Percentiles rank a stretch among this genome's conserved stretches.
Conservation (phyloP, 2,329 filamentous ascomycete species). For the Colletotrichum trifolii region DNA sequence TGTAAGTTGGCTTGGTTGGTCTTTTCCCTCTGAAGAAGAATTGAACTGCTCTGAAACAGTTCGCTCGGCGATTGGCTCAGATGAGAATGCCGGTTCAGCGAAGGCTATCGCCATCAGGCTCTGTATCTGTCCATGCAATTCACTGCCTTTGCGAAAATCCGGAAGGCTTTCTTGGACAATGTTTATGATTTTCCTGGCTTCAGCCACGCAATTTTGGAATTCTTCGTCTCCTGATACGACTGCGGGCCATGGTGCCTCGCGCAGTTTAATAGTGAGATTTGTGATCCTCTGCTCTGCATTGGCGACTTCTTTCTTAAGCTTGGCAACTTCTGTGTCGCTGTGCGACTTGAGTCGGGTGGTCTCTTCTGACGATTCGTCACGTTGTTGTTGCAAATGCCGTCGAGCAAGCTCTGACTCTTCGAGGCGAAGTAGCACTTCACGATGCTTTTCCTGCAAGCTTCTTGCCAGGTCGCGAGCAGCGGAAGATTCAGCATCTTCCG, state of each 20-base stretch:
- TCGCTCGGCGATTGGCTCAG: neutral
- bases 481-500: neutral
- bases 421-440: neutral
- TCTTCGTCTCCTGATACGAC: too few species aligned
- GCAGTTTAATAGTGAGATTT: conserved; percentile 33
- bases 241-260: neutral
- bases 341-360: neutral
- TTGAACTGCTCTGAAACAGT: too few species aligned
- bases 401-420: neutral
- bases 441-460: neutral
- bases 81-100: neutral
- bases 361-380: neutral
- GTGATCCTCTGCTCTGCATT: conserved; percentile 28
- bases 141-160: neutral
- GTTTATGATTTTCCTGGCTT: neutral
- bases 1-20: too few species aligned
- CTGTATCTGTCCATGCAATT: neutral
- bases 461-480: neutral
- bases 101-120: neutral
- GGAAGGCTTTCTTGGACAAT: neutral
- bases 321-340: neutral
- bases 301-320: conserved; percentile 20
- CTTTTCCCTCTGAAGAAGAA: too few species aligned
- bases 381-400: neutral
- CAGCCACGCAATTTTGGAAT: neutral